Base-by-base conservation (phyloP, 169 alveolate genomes). In the Plasmodium vinckei region DNA sequence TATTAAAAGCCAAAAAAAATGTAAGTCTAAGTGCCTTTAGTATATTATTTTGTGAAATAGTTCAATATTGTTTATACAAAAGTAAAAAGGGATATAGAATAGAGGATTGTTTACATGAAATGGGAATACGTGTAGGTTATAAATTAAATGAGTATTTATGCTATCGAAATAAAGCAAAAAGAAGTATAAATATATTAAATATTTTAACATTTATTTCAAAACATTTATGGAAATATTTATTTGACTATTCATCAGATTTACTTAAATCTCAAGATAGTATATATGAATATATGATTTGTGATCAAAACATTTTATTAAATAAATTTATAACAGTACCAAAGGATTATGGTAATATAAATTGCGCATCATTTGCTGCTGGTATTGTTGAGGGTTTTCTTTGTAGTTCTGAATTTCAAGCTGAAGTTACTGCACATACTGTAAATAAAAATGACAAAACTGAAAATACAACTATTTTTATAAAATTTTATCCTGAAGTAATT, bases 351-450 rank as follows among this genome's bases (percentile, higher is more conserved):
- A 93, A 92, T 89, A 92, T 94, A 25, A 93, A 92, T 67, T 94
- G 96, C 60, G 96, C 96, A 57, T 94, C 97, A 6, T 94, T 77
- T 82, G 97, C 97, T 6, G 97, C 97, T 33, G 97, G 97, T 5
- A 94, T 94, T 0, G 94, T 94, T 23, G 95, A 92, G 47, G 97
- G 97, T 15, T 87, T 94, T 46, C 92, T 94, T 6, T 94, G 96
- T 56, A 93, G 95, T 57, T 91, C 97, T 0, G 96, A 94, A 77
- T 94, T 94, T 51, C 96, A 96, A 69, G 97, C 97, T 42, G 94
- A 82, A 23, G 97, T 94, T 1, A 87, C 96, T n/a, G 97, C 97
- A 6, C 97, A 94, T 27, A 94, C 96, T 33, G 79, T 93, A 33
- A 93, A 94, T 63, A 96, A 93, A 25, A 49, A 86, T 1, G 94